A percentile compares a stretch with the other conserved stretches of the same genome.
Conservation (phyloP, 768 basidiomycete species). For the Kwoniella sp. region DNA sequence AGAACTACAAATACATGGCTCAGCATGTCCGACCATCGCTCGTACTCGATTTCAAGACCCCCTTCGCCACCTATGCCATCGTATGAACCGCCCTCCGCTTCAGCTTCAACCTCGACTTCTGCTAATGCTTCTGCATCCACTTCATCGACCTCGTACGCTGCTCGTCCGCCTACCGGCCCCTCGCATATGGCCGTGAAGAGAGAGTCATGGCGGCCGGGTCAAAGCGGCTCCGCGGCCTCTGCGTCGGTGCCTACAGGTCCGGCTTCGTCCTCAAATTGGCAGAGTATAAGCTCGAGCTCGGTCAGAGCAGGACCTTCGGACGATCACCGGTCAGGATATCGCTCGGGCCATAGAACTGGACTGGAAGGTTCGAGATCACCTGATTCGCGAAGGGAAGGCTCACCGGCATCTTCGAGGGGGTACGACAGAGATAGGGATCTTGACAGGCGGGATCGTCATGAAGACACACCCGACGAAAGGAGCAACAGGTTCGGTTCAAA, state of each 20-base stretch:
- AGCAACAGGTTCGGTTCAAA: background rate
- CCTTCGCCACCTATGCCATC: conserved; percentile 20
- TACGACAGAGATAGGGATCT: conserved; percentile 18
- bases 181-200: conserved; percentile 29
- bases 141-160: background rate
- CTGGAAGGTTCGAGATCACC: background rate
- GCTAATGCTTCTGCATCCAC: background rate
- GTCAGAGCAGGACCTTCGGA: conserved; percentile 13
- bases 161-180: background rate
- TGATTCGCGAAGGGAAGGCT: background rate
- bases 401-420: conserved; percentile 13
- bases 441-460: background rate
- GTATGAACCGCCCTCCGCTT: conserved; percentile 10
- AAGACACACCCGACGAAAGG: background rate
- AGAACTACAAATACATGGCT: too few relatives aligned
- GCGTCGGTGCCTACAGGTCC: conserved; percentile 1
- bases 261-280: conserved; percentile 2
- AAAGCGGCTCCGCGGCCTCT: conserved; percentile 8
- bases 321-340: background rate
- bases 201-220: conserved; percentile 43
- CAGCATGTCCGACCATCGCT: conserved; percentile 4
- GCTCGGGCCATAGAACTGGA: background rate
- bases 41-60: conserved; percentile 12
- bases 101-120: conserved; percentile 3
- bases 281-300: background rate